A percentile compares a stretch with the other conserved stretches of the same genome.
phyloP scores from a whole-genome alignment of 345 rosid genomes.

The Arabidopsis suecica region DNA sequence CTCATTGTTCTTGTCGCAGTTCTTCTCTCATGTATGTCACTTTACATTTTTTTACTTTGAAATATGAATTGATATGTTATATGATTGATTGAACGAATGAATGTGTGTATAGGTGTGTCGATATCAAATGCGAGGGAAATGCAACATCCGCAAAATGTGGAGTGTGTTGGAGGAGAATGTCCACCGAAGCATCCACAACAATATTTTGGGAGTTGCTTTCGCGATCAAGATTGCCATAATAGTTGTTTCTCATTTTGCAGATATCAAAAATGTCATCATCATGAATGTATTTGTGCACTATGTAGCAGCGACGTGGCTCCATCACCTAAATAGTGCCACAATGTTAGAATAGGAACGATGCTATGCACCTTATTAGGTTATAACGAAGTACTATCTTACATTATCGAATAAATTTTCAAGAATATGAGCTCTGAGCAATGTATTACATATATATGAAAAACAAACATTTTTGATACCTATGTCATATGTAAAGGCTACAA shows the following conservation, averaged over 20 bases:
- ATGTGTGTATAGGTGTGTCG: background rate
- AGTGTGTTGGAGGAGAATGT: conserved; percentile 10
- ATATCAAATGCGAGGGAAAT: conserved; percentile 12
- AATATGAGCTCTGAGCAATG: too few relatives aligned
- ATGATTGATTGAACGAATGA: conserved; percentile 2
- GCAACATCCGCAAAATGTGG: background rate
- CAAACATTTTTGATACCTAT: background rate
- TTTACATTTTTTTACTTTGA: background rate
- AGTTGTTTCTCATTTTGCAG: conserved; percentile 19
- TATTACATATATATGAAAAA: too few relatives aligned
- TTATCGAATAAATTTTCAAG: background rate
- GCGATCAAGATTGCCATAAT: background rate
- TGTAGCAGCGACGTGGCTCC: background rate
- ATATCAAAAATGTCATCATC: background rate
- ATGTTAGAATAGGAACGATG: background rate
- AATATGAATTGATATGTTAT: background rate
- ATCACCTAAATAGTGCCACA: background rate
- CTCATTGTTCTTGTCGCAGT: background rate
- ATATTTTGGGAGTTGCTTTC: conserved; percentile 27
- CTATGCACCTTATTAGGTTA: background rate
- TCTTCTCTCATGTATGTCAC: conserved; percentile 9
- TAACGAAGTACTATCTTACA: background rate
- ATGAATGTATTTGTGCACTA: background rate
- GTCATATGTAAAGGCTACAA: too few relatives aligned
- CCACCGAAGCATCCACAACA: background rate